phyloP scores from a whole-genome alignment of 768 basidiomycete species.

The Guyanaporus albipodus region DNA sequence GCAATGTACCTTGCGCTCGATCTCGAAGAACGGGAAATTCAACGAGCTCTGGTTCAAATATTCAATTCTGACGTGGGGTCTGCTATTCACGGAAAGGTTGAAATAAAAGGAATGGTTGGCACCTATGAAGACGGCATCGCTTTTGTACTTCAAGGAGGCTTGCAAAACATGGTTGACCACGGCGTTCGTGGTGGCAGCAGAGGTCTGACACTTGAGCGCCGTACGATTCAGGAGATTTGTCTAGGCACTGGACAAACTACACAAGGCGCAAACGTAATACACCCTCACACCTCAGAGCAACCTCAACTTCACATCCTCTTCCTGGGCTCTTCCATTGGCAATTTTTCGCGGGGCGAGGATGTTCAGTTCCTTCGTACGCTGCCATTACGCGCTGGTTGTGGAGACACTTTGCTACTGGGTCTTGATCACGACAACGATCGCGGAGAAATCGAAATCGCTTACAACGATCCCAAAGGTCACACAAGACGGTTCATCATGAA shows the following conservation, averaged over 20 bases:
- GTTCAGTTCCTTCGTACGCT: constrained; percentile 71
- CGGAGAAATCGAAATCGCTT: constrained; percentile 74
- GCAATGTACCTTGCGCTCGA: constrained; percentile 92
- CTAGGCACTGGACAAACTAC: constrained; percentile 24
- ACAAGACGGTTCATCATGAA: constrained; percentile 84
- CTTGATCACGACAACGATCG: constrained; percentile 79
- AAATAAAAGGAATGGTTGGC: constrained; percentile 81
- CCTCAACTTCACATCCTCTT: constrained; percentile 80
- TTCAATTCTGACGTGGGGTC: constrained; percentile 57
- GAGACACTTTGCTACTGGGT: constrained; percentile 87
- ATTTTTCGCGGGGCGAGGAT: constrained; percentile 72
- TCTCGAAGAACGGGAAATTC: constrained; percentile 81
- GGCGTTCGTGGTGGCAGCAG: neutral
- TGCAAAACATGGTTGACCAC: constrained; percentile 9
- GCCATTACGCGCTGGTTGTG: constrained; percentile 67
- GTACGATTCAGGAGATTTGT: constrained; percentile 7
- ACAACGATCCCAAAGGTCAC: constrained; percentile 75
- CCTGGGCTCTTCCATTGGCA: constrained; percentile 89
- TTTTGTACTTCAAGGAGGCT: constrained; percentile 53
- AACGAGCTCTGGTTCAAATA: constrained; percentile 72
- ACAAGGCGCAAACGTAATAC: constrained; percentile 3
- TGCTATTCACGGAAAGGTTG: constrained; percentile 64
- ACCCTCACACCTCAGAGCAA: constrained; percentile 48
- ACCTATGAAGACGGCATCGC: constrained; percentile 89
- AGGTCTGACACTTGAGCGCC: constrained; percentile 4